Evolutionary conservation across 257 asterid genomes (phyloP), one percentile per base, ranked within the genome.

Genomic region (Jasminum sambac): DNA sequence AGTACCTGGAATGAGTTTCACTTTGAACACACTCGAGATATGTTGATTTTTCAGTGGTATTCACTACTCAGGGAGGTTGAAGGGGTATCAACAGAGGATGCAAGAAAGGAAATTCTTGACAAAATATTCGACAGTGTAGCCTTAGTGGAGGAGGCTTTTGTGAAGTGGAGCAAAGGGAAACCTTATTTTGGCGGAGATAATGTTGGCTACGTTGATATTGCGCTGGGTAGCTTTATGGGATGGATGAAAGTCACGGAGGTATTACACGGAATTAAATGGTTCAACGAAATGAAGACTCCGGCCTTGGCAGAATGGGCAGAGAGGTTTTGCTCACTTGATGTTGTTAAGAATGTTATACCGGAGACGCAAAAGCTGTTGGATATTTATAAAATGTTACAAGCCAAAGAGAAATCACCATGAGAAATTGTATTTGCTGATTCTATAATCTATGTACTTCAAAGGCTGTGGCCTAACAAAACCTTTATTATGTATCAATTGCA

Each of bases 111-210:
- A 11, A 17, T 44, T 5, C 5, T 70, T 10, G 63, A 58, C 67
- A 77, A 76, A 79, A 14, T 77, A 36, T 2, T 2, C 0, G 86
- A 76, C 60, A 79, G 84, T 0, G 2, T 42, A 12, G 43, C 64
- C 17, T 72, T 76, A 17, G 21, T 86, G 59, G 87, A 84, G 60
- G 83, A 79, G 39, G 88, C 78, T 37, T 87, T 78, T 36, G 67
- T 67, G 7, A 59, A 46, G 6, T 52, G 69, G 4, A 78, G 86
- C 67, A 79, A 79, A 64, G 89, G 84, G 16, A 77, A 77, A 41
- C 59, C 71, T 1, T 87, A 72, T 55, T 87, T 83, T 55, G 85
- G 93, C 25, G 93, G 90, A 64, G 83, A 81, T 1, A 72, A 6
- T 13, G 57, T 85, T 16, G 93, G 87, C 11, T 81, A 66, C 67